Percentiles rank a stretch among this genome's conserved stretches.
Conservation (phyloP, 2,329 filamentous ascomycete species). For the Periglandula ipomoeae region DNA sequence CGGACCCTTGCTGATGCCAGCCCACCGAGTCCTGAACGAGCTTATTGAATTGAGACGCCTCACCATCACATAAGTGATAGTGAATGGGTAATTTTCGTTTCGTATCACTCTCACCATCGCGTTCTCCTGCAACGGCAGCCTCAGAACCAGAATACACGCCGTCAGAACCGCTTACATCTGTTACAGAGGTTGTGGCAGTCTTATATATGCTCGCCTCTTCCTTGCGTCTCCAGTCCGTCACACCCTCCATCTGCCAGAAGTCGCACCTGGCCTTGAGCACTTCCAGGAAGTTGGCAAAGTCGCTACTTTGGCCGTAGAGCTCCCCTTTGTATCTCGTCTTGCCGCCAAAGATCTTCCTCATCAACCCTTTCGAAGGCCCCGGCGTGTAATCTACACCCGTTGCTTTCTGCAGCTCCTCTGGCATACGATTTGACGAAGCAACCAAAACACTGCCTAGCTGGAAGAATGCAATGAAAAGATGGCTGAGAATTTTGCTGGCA, state of each 20-base stretch:
- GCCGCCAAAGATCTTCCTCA: slow-evolving; percentile 38
- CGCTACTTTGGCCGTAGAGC: slow-evolving; percentile 52
- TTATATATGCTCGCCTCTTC: slow-evolving; percentile 26
- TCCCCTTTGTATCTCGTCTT: slow-evolving; percentile 30
- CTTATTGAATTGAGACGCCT: slow-evolving; percentile 20
- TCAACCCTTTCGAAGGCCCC: slow-evolving; percentile 42
- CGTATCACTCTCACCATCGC: neutral
- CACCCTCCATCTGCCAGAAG: slow-evolving; percentile 75
- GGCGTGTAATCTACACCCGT: slow-evolving; percentile 59
- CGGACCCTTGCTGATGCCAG: slow-evolving; percentile 12
- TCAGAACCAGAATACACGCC: neutral
- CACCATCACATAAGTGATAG: slow-evolving; percentile 18
- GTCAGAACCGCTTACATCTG: neutral
- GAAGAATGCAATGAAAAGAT: slow-evolving; percentile 71
- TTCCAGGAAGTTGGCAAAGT: slow-evolving; percentile 69
- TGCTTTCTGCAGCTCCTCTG: slow-evolving; percentile 70
- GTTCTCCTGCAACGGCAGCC: neutral
- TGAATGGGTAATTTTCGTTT: slow-evolving; percentile 18
- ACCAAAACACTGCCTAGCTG: slow-evolving; percentile 73
- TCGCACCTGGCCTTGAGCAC: slow-evolving; percentile 70
- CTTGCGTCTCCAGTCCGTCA: slow-evolving; percentile 58
- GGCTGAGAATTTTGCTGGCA: slow-evolving; percentile 69
- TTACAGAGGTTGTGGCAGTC: neutral
- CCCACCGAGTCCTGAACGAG: slow-evolving; percentile 15
- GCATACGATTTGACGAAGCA: slow-evolving; percentile 75